These are phyloP conservation scores for Neurospora africana DNA, from an alignment of 495 filamentous ascomycete species.

Conservation along the genomic window DNA sequence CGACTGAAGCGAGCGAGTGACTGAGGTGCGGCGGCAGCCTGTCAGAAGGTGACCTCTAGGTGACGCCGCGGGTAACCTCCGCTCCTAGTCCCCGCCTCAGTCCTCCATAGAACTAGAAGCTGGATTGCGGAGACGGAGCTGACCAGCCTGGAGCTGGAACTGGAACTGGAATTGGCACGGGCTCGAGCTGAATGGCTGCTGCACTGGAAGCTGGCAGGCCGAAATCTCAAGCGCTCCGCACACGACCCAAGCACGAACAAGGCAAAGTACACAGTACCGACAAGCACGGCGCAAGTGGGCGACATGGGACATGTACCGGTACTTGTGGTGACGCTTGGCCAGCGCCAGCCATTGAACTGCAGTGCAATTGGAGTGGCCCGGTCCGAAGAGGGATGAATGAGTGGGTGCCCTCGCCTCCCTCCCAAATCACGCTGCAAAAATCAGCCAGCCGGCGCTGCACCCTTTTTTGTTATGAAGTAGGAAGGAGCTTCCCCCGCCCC, in stretches of 20 bases:
- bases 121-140: too few species aligned
- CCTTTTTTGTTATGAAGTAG: slow-evolving; percentile 28
- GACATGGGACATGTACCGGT: slow-evolving; percentile 7
- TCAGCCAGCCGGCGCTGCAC: slow-evolving; percentile 25
- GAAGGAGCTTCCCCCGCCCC: slow-evolving; percentile 27
- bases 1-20: background rate
- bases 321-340: slow-evolving; percentile 2
- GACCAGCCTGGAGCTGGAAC: background rate
- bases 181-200: background rate
- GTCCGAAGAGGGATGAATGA: slow-evolving; percentile 5
- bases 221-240: background rate
- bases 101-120: too few species aligned
- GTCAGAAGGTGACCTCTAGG: background rate
- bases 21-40: background rate
- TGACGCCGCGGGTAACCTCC: background rate
- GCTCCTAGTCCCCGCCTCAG: too few species aligned
- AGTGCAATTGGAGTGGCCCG: slow-evolving; percentile 3
- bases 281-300: slow-evolving; percentile 9
- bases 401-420: slow-evolving; percentile 12
- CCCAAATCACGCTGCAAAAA: slow-evolving; percentile 23
- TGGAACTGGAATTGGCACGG: background rate
- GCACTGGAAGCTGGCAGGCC: background rate
- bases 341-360: background rate
- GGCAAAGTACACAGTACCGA: slow-evolving; percentile 13
- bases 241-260: background rate